Percentiles rank a stretch among this genome's conserved stretches.
Conservation (phyloP, 2,329 filamentous ascomycete species). For the Mycosphaerelloides madeirae region DNA sequence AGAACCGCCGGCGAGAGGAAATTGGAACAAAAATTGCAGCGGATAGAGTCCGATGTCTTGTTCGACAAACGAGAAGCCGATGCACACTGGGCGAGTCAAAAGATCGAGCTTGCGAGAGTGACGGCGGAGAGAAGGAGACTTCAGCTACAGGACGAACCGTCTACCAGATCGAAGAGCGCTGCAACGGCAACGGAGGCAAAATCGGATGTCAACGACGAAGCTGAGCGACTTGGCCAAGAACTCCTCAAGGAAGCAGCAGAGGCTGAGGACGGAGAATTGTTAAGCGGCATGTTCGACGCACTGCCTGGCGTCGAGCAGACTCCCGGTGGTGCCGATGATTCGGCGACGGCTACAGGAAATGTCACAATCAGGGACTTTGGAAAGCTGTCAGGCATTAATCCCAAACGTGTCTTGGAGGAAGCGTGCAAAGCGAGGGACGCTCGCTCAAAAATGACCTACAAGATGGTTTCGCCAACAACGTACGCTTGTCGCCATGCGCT, state of each 20-base stretch:
- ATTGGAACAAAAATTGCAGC: conserved; percentile 67
- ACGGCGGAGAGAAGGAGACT: conserved; percentile 33
- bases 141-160: conserved; percentile 20
- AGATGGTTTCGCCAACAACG: conserved; percentile 64
- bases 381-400: conserved; percentile 70
- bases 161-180: conserved; percentile 3
- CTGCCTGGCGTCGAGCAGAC: conserved; percentile 23
- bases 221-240: conserved; percentile 37
- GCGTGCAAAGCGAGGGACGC: conserved; percentile 79
- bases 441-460: conserved; percentile 62
- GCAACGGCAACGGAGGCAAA: background rate
- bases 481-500: conserved; percentile 74
- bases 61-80: conserved; percentile 48
- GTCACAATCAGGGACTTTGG: conserved; percentile 76
- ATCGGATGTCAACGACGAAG: conserved; percentile 48
- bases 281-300: conserved; percentile 55
- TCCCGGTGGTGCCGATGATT: conserved; percentile 1
- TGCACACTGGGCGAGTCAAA: conserved; percentile 42
- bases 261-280: conserved; percentile 50
- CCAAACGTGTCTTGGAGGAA: conserved; percentile 74
- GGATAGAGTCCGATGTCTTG: conserved; percentile 62
- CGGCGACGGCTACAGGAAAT: conserved; percentile 31
- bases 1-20: conserved; percentile 53
- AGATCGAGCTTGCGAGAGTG: conserved; percentile 39
- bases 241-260: conserved; percentile 39